These are phyloP conservation scores for Saposhnikovia divaricata DNA, from an alignment of 129 eudicot genomes.

Conservation along the genomic window DNA sequence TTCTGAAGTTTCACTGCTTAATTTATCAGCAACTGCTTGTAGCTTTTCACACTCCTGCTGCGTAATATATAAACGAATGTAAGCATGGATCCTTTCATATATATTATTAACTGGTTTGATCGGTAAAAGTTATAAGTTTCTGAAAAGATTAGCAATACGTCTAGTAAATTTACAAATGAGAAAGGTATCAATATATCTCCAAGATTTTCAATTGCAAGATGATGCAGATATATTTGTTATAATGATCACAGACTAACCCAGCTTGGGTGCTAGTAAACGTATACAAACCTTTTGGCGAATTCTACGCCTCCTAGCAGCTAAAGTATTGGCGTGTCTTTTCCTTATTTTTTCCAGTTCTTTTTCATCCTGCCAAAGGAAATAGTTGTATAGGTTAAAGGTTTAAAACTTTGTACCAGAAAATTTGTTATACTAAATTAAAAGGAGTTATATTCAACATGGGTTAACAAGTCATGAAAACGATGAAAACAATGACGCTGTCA, in stretches of 20 bases:
- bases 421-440: background rate
- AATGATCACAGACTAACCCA: background rate
- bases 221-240: too few species aligned
- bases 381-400: background rate
- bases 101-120: background rate
- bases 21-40: background rate
- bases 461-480: background rate
- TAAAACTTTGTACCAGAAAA: background rate
- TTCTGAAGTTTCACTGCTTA: slow-evolving; percentile 12
- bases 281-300: slow-evolving; percentile 3
- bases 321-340: background rate
- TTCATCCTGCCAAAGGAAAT: slow-evolving; percentile 9
- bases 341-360: background rate
- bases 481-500: background rate
- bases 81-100: background rate
- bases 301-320: slow-evolving; percentile 8
- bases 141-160: background rate
- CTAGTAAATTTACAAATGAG: background rate
- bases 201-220: background rate
- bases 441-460: background rate
- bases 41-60: slow-evolving; percentile 9
- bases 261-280: background rate
- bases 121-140: background rate
- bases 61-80: background rate
- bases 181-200: background rate